Evolutionary conservation across 2,329 filamentous ascomycete species (phyloP), one percentile per base, ranked within the genome.

Genomic region (Colletotrichum sp.): DNA sequence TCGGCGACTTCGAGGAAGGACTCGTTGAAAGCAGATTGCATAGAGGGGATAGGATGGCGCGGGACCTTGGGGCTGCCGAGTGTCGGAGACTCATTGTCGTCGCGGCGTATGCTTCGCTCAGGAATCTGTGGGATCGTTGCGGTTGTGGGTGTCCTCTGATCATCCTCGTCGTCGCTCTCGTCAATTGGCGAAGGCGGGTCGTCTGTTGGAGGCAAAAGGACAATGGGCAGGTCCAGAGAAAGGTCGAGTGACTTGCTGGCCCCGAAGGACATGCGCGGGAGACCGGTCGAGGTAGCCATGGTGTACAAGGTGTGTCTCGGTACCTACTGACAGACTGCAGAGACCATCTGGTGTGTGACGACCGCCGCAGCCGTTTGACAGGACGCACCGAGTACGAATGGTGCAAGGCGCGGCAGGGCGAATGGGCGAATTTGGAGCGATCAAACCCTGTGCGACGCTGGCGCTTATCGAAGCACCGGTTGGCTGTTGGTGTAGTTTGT

Each of bases 1-100:
- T 87, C 86, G 16, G 91, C 91, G 38, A 93, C 93, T 81, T 97
- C 95, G 73, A 92, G 86, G 79, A 97, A 91, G 3, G 94, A 96
- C 84, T 97, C 95, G 79, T 94, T 93, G 82, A 97, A 97, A 76
- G 95, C 94, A 77, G 90, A 91, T 83, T 97, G 95, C 91, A 97
- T 94, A 34, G 91, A 90, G 18, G 91, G 86, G 67, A 97, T 93
- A 8, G 95, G 95, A 81, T 97, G 95, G 32, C 83, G 80, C 13
- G 87, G 87, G 24, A 86, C 83, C 30, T 72, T 76, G 36, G 77
- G 70, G 26, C 43, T 62, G 43, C 55, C 62, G n/a, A 66, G 30
- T 15, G 73, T 36, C 13, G 76, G 30, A 21, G 73, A 66, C 52
- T 77, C 71, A 58, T 73, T 76, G 56, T 60, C 62, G 58, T 28